Evolutionary conservation across 371 early-diverging fungal species (phyloP).

Genomic region (Mucor velutinosus): DNA sequence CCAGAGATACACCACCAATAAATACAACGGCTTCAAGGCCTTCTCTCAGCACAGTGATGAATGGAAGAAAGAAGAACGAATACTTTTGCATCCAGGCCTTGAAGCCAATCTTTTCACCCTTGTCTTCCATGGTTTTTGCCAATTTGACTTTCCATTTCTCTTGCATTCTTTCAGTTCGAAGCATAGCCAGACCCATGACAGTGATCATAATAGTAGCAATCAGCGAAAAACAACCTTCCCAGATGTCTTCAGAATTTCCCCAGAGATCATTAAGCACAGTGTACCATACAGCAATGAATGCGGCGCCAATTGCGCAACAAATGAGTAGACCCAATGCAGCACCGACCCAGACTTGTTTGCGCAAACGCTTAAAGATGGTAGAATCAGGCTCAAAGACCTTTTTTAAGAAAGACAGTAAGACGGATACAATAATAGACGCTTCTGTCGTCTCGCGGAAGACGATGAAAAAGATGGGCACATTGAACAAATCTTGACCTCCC

Average conservation of each 20-base stretch:
- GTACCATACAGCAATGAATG: constrained; percentile 72
- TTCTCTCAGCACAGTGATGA: constrained; percentile 81
- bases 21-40: constrained; percentile 83
- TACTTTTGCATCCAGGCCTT: constrained; percentile 40
- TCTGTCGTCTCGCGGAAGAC: constrained; percentile 78
- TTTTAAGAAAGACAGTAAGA: constrained; percentile 71
- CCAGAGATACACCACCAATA: constrained; percentile 79
- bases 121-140: constrained; percentile 49
- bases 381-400: constrained; percentile 56
- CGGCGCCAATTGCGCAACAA: constrained; percentile 69
- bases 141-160: constrained; percentile 73
- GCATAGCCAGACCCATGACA: constrained; percentile 73
- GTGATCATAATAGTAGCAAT: constrained; percentile 71
- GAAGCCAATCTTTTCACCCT: constrained; percentile 18
- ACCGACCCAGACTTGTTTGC: constrained; percentile 69
- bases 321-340: constrained; percentile 56
- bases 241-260: constrained; percentile 70
- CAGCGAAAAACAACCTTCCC: constrained; percentile 77
- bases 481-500: constrained; percentile 54
- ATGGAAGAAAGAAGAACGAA: constrained; percentile 74
- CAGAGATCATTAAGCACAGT: constrained; percentile 36
- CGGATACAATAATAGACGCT: constrained; percentile 82
- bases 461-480: constrained; percentile 83
- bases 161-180: constrained; percentile 68
- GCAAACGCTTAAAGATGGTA: constrained; percentile 50